A percentile compares a stretch with the other conserved stretches of the same genome.
Evolutionary conservation across 306 rosid genomes (phyloP).

Genomic region (Hippophae tibetana): DNA sequence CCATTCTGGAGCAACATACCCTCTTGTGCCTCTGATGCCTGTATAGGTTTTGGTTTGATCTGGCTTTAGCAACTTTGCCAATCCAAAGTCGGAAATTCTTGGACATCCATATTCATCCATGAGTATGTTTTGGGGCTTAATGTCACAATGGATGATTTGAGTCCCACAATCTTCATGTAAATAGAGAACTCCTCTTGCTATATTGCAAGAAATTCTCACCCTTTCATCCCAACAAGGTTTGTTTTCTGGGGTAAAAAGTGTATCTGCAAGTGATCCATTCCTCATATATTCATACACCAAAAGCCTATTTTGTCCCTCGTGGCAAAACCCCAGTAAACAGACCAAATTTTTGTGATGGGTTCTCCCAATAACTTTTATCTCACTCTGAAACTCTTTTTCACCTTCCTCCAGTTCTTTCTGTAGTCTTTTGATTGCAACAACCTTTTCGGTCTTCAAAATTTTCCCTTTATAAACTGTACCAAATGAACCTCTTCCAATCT

Average conservation of each 20-base stretch:
- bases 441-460: background rate
- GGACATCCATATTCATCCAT: conserved; percentile 15
- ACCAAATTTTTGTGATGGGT: conserved; percentile 25
- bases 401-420: conserved; percentile 12
- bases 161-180: conserved; percentile 24
- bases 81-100: conserved; percentile 19
- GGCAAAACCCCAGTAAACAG: conserved; percentile 15
- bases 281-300: conserved; percentile 21
- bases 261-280: conserved; percentile 24
- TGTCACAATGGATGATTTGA: conserved; percentile 26
- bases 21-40: conserved; percentile 25
- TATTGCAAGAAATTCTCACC: conserved; percentile 8
- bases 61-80: conserved; percentile 20
- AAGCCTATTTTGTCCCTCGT: conserved; percentile 13
- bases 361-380: conserved; percentile 19
- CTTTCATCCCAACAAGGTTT: conserved; percentile 18
- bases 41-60: conserved; percentile 25
- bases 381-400: conserved; percentile 17
- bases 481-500: conserved; percentile 19
- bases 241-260: conserved; percentile 9
- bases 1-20: conserved; percentile 31
- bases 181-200: conserved; percentile 23
- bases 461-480: conserved; percentile 21
- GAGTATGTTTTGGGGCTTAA: conserved; percentile 30
- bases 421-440: conserved; percentile 19